Percentiles rank a stretch among this genome's conserved stretches.
These are phyloP conservation scores for Waitea zeae DNA, from an alignment of 1,284 basidiomycete species.

Conservation along the genomic window DNA sequence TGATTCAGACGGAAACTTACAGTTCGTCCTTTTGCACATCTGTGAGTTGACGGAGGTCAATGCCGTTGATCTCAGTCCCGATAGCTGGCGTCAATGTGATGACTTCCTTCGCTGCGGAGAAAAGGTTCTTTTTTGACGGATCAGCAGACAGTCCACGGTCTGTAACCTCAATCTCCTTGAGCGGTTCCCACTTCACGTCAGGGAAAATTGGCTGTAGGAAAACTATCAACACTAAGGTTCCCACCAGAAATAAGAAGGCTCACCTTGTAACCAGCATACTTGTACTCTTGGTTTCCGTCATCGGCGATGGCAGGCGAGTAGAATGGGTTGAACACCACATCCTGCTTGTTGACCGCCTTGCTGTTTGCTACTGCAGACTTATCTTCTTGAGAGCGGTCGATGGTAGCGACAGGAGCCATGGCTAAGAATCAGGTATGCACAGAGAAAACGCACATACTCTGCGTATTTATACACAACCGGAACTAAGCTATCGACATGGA, in stretches of 20 bases:
- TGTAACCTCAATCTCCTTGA: conserved; percentile 35
- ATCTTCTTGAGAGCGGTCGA: conserved; percentile 9
- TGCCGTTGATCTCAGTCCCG: conserved; percentile 44
- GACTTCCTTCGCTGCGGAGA: conserved; percentile 39
- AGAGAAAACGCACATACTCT: too few species aligned
- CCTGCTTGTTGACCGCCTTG: too few species aligned
- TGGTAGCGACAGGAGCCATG: conserved; percentile 31
- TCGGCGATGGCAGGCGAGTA: conserved; percentile 40
- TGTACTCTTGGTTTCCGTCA: conserved; percentile 32
- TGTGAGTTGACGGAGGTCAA: conserved; percentile 44
- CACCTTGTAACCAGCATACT: conserved; percentile 46
- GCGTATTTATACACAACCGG: conserved; percentile 3
- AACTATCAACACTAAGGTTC: background rate
- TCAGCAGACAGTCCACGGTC: conserved; percentile 51
- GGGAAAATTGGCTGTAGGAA: conserved; percentile 42
- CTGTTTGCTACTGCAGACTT: too few species aligned
- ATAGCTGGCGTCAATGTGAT: conserved; percentile 43
- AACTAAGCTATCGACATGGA: too few species aligned
- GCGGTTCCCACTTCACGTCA: conserved; percentile 42
- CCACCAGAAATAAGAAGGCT: conserved; percentile 3
- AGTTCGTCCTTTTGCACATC: conserved; percentile 50
- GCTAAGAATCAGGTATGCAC: background rate
- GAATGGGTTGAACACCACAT: conserved; percentile 38
- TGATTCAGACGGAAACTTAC: conserved; percentile 20
- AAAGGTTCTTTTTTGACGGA: conserved; percentile 35